Evolutionary conservation across 768 basidiomycete genomes (phyloP).

Genomic region (Phanerochaete carnosa): DNA sequence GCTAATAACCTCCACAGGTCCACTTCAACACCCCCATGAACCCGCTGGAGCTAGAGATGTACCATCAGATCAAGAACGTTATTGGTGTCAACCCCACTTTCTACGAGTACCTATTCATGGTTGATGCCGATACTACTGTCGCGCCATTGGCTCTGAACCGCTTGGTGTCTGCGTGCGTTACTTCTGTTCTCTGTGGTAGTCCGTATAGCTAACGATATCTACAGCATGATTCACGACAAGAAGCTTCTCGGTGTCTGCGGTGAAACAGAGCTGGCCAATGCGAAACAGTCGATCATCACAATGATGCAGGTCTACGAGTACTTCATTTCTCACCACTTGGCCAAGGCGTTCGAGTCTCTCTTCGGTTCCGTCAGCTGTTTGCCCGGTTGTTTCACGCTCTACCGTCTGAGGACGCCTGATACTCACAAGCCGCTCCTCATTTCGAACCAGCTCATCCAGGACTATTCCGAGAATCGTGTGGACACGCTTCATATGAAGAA

Average conservation of each 20-base stretch:
- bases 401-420: conserved; percentile 91
- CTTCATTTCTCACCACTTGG: conserved; percentile 98
- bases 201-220: background rate
- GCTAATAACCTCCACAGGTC: conserved; percentile 47
- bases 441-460: conserved; percentile 84
- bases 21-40: conserved; percentile 97
- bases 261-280: conserved; percentile 89
- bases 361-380: conserved; percentile 99
- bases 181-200: background rate
- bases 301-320: conserved; percentile 99
- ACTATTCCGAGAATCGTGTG: conserved; percentile 94
- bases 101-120: conserved; percentile 93
- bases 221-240: conserved; percentile 95
- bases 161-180: conserved; percentile 87
- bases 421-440: conserved; percentile 94
- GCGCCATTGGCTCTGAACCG: conserved; percentile 85
- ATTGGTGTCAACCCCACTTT: conserved; percentile 99
- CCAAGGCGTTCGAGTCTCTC: conserved; percentile 95
- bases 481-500: conserved; percentile 99
- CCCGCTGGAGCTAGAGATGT: conserved; percentile 96
- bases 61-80: conserved; percentile 99
- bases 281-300: conserved; percentile 92
- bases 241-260: conserved; percentile 93
- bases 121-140: conserved; percentile 95
- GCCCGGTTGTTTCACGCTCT: conserved; percentile 98